These are phyloP conservation scores for Setaria italica DNA, from an alignment of 202 grass and related monocot species.

Conservation along the genomic window DNA sequence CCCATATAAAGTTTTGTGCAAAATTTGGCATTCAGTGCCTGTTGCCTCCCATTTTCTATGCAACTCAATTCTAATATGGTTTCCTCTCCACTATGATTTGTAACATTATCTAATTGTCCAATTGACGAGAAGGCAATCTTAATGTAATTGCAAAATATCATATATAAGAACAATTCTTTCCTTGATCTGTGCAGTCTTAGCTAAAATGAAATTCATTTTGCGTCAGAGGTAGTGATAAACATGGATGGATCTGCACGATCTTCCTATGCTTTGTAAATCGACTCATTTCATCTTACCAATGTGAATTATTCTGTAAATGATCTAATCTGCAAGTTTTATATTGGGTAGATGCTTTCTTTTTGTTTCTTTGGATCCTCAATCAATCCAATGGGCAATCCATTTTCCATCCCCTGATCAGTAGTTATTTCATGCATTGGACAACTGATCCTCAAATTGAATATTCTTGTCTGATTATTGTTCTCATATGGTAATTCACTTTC, in stretches of 20 bases:
- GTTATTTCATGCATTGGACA: not conserved
- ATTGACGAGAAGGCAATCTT: not conserved
- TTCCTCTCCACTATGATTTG: constrained; percentile 18
- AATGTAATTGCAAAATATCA: not conserved
- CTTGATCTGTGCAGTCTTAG: constrained; percentile 17
- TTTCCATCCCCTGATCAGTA: constrained; percentile 1
- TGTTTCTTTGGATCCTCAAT: constrained; percentile 15
- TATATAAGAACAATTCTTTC: constrained; percentile 16
- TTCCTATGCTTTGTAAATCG: not conserved
- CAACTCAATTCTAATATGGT: constrained; percentile 17
- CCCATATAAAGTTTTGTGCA: constrained; percentile 10
- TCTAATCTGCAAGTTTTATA: constrained; percentile 16
- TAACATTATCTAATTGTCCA: not conserved
- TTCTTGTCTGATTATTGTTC: not conserved
- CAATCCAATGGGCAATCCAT: constrained; percentile 31
- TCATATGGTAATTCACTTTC: constrained; percentile 12
- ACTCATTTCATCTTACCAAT: not conserved
- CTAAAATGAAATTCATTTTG: constrained; percentile 27
- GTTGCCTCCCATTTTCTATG: constrained; percentile 12
- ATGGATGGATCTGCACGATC: constrained; percentile 10
- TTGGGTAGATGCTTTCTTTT: not conserved
- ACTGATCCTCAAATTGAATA: constrained; percentile 27
- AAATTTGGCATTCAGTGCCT: constrained; percentile 33
- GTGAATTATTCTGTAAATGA: constrained; percentile 40
- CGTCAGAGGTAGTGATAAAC: constrained; percentile 12